These are phyloP conservation scores for Hamamelis virginiana DNA, from an alignment of 164 flowering plant genomes.

Conservation along the genomic window DNA sequence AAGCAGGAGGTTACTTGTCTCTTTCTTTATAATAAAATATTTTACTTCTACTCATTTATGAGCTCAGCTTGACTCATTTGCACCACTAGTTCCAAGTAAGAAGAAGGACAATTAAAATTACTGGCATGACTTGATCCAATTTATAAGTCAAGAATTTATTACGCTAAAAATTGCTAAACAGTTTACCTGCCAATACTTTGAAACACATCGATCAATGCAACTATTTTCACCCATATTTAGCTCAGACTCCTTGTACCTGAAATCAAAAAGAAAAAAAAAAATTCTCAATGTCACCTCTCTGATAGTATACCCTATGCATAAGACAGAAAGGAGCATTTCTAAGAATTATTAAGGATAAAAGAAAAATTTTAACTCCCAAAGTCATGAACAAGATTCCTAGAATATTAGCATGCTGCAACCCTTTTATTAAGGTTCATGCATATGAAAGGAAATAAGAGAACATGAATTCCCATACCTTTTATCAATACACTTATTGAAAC, in stretches of 20 bases:
- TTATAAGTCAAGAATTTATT: neutral
- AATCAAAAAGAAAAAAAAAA: no score
- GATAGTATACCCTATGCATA: neutral
- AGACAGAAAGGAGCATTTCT: no score
- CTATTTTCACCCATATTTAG: constrained; percentile 96
- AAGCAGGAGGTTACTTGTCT: no score
- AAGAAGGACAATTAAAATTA: neutral
- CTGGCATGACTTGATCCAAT: neutral
- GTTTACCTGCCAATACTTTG: constrained; percentile 93
- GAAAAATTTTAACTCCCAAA: neutral
- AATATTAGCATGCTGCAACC: no score
- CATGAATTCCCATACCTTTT: constrained; percentile 72
- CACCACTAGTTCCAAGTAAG: no score
- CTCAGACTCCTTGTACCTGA: constrained; percentile 92
- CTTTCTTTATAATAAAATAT: no score
- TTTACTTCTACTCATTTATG: no score
- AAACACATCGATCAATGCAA: constrained; percentile 97
- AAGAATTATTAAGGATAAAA: no score
- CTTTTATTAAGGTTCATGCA: no score
- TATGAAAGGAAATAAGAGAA: no score
- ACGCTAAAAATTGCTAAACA: neutral
- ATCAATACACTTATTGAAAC: constrained; percentile 86
- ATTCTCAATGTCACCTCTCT: neutral
- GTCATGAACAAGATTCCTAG: neutral
- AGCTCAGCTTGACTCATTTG: no score